Conservation (phyloP, 23 red algal genomes). For the Gracilaria gracilis region DNA sequence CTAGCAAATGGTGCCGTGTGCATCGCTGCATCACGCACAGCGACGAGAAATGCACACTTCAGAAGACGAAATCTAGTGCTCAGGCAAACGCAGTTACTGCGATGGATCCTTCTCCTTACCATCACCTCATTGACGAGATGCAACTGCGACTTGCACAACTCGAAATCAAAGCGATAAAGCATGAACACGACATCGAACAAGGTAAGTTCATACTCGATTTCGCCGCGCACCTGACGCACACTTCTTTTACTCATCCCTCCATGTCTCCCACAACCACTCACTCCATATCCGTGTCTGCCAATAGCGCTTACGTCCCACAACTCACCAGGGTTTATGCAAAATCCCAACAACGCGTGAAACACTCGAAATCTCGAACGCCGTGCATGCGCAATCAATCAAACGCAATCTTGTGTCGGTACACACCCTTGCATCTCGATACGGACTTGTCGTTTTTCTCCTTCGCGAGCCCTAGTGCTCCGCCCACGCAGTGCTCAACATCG, state of each 20-base stretch:
- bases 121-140: too few relatives aligned
- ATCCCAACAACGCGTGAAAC: too few relatives aligned
- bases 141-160: background rate
- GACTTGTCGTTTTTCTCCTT: too few relatives aligned
- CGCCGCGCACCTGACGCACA: constrained; percentile 20
- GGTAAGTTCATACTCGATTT: constrained; percentile 19
- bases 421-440: too few relatives aligned
- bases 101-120: too few relatives aligned
- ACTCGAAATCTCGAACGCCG: too few relatives aligned
- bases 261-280: constrained; percentile 7
- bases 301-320: background rate
- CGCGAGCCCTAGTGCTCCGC: too few relatives aligned
- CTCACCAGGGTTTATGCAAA: background rate
- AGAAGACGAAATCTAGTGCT: background rate
- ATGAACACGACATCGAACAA: background rate
- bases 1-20: constrained; percentile 11
- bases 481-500: too few relatives aligned
- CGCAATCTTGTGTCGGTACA: too few relatives aligned
- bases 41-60: background rate
- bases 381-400: too few relatives aligned
- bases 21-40: constrained; percentile 33
- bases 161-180: background rate
- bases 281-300: background rate
- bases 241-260: background rate
- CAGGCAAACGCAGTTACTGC: background rate